phyloP scores from a whole-genome alignment of 23 red algal genomes.

The Cyanidiococcus yangmingshanensis region DNA sequence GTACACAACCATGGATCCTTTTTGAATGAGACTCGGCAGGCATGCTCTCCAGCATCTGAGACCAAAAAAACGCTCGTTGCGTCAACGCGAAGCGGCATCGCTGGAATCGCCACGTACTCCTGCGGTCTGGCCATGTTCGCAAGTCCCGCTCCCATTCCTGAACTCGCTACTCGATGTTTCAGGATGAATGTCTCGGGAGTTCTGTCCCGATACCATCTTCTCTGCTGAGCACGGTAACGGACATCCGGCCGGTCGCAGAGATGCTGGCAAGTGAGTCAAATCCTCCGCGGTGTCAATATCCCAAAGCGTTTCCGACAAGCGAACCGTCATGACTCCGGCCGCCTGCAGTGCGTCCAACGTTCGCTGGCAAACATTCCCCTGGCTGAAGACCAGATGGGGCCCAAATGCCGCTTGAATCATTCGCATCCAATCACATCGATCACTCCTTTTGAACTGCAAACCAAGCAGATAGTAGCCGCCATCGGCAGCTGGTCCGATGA shows the following conservation, averaged over 20 bases:
- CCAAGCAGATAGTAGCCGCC: constrained; percentile 92
- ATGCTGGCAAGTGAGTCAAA: not conserved
- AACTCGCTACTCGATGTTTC: too few relatives aligned
- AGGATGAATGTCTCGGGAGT: too few relatives aligned
- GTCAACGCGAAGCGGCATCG: too few relatives aligned
- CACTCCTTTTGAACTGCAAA: constrained; percentile 16
- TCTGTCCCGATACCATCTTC: too few relatives aligned
- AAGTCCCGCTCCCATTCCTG: too few relatives aligned
- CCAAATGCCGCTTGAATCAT: not conserved
- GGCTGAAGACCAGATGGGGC: not conserved
- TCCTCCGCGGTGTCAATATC: not conserved
- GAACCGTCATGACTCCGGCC: not conserved
- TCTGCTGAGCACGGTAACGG: too few relatives aligned
- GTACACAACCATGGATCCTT: too few relatives aligned
- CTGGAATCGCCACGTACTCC: too few relatives aligned
- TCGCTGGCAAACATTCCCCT: not conserved
- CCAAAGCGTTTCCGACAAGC: not conserved
- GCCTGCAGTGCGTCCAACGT: not conserved
- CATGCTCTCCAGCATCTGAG: too few relatives aligned
- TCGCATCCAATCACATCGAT: not conserved
- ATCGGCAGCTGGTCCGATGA: constrained; percentile 74
- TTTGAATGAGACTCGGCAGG: too few relatives aligned
- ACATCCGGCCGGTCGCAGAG: not conserved
- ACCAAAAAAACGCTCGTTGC: too few relatives aligned
- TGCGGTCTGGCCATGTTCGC: too few relatives aligned